Evolutionary conservation across 306 rosid genomes (phyloP).

Genomic region (Trifolium fragiferum): DNA sequence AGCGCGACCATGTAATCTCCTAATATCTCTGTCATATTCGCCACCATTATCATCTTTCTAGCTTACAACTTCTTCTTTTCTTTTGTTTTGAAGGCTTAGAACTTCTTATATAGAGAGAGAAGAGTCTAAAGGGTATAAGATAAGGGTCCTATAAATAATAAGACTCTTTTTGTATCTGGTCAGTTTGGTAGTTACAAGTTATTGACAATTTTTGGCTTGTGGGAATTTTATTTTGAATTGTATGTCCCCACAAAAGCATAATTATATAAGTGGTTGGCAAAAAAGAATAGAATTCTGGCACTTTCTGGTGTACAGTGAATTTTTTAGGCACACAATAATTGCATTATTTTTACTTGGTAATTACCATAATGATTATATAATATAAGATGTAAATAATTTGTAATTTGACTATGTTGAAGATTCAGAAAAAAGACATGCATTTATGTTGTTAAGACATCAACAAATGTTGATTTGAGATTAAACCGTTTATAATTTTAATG

Average conservation of each 20-base stretch:
- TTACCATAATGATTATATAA: conserved; percentile 29
- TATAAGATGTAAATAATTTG: neutral
- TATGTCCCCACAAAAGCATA: conserved; percentile 16
- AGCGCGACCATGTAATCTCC: conserved; percentile 56
- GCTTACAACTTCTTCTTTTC: neutral
- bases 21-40: conserved; percentile 57
- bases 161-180: conserved; percentile 27
- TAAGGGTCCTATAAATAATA: neutral
- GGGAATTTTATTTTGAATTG: conserved; percentile 3
- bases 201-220: conserved; percentile 30
- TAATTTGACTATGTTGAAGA: conserved; percentile 21
- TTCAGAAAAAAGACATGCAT: neutral
- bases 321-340: conserved; percentile 14
- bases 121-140: neutral
- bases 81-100: conserved; percentile 11
- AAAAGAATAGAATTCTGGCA: conserved; percentile 35
- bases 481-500: no score
- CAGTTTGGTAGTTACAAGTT: conserved; percentile 35
- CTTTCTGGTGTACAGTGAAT: conserved; percentile 31
- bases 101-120: conserved; percentile 15
- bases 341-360: conserved; percentile 19
- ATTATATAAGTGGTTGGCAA: conserved; percentile 26
- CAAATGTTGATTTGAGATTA: no score
- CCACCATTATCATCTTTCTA: conserved; percentile 68
- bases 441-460: no score